Evolutionary conservation across 2,329 filamentous ascomycete genomes (phyloP).

Genomic region (Fusarium lateritium): DNA sequence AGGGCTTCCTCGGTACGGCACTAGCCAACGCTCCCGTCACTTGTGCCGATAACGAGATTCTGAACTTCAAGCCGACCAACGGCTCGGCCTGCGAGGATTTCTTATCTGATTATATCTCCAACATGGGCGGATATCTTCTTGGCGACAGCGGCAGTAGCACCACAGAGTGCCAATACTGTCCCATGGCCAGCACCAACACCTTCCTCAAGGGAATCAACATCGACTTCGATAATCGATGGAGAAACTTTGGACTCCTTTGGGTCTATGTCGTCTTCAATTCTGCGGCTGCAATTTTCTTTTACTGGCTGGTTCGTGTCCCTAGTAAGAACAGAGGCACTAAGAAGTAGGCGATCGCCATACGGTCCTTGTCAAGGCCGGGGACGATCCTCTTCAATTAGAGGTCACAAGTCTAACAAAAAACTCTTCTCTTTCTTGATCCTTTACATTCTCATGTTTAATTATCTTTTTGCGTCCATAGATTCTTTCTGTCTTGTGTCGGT

Average conservation of each 20-base stretch:
- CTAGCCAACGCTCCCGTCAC: slow-evolving; percentile 67
- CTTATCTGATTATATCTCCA: slow-evolving; percentile 13
- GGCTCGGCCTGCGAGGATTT: slow-evolving; percentile 8
- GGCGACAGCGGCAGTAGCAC: slow-evolving; percentile 1
- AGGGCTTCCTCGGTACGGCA: slow-evolving; percentile 73
- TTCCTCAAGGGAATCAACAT: slow-evolving; percentile 59
- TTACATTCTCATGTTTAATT: not conserved
- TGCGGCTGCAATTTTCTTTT: slow-evolving; percentile 62
- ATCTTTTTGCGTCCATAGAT: no score
- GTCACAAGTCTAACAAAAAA: not conserved
- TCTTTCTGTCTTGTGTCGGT: no score
- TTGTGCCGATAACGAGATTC: slow-evolving; percentile 7
- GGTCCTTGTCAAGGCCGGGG: not conserved
- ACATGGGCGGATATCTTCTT: slow-evolving; percentile 2
- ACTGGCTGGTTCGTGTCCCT: slow-evolving; percentile 60
- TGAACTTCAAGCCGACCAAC: slow-evolving; percentile 12
- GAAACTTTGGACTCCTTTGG: slow-evolving; percentile 69
- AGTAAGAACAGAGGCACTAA: slow-evolving; percentile 36
- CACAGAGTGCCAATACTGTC: slow-evolving; percentile 61
- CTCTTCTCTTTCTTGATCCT: not conserved
- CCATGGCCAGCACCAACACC: slow-evolving; percentile 49
- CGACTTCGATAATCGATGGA: slow-evolving; percentile 65
- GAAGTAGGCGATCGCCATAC: not conserved
- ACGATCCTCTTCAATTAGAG: not conserved
- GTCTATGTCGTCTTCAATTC: slow-evolving; percentile 67